Base-by-base conservation (phyloP, 2,329 filamentous ascomycete genomes). In the Ceratocystis alfenasii region DNA sequence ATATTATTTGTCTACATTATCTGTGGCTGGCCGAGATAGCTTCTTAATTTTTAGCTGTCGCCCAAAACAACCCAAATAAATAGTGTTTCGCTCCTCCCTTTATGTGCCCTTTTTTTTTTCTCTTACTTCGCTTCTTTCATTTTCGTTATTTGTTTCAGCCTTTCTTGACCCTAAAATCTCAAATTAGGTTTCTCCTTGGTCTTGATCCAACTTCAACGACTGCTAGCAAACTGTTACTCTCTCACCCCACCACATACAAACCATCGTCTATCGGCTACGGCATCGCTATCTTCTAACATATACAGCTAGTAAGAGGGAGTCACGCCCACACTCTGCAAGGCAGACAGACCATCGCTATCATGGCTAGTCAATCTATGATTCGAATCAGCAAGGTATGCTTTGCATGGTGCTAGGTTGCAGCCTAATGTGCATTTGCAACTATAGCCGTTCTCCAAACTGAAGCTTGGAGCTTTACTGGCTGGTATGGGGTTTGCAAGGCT, bases 301-400 rank as follows among this genome's bases (percentile, higher is more conserved):
- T 10, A 36, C 33, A 41, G 8, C 36, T 41, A 41, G 10, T 12
- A 41, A 41, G 36, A 12, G 12, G 36, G 36, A 41, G 36, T 41
- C 36, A 15, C 36, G 10, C 10, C 3, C 3, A 41, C 3, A 15
- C 10, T 15, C 36, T 41, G 36, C 36, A 41, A 41, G 36, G 36
- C 36, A 15, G 36, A 6, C 20, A 15, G 36, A 6, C 36, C 7
- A 20, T 28, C 50, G 7, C 63, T 72, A 74, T 69, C 71, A 90
- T 90, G 87, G 85, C 87, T 69, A 90, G 94, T 76, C 90, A 95
- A 76, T 90, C 88, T 68, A 89, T 95, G 72, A 86, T 95, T 71
- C 88, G 90, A 70, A 93, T 95, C 76, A 89, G 89, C 69, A 89
- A 90, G 79, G 88, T 90, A 79, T 30, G 65, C 65, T 30, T n/a